Conservation (phyloP, 768 basidiomycete genomes). For the Chalciporus chontae region DNA sequence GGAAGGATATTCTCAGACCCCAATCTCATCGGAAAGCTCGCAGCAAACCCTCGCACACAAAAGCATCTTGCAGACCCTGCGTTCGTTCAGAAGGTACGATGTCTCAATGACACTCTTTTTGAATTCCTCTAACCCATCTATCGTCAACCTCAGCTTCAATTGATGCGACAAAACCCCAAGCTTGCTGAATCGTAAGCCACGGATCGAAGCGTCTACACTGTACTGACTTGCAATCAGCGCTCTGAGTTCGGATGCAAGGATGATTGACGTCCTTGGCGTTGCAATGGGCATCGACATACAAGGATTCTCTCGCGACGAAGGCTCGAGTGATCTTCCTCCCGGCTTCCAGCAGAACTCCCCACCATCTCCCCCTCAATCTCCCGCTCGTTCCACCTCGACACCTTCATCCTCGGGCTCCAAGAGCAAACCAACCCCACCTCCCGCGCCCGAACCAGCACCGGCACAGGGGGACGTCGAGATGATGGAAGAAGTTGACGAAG, state of each 20-base stretch:
- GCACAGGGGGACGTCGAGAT: slow-evolving; percentile 59
- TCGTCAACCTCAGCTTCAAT: slow-evolving; percentile 43
- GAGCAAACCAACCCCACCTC: slow-evolving; percentile 36
- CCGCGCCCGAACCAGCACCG: slow-evolving; percentile 37
- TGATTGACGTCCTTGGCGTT: slow-evolving; percentile 91
- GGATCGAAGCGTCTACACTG: neutral
- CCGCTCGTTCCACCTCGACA: slow-evolving; percentile 30
- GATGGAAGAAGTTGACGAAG: slow-evolving; percentile 62
- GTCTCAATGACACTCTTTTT: neutral
- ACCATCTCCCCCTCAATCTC: slow-evolving; percentile 21
- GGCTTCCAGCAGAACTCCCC: slow-evolving; percentile 38
- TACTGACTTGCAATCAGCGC: slow-evolving; percentile 36
- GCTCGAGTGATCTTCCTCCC: slow-evolving; percentile 74
- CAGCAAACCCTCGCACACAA: slow-evolving; percentile 80
- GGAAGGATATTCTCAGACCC: slow-evolving; percentile 83
- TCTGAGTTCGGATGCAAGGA: slow-evolving; percentile 72
- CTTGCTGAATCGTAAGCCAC: slow-evolving; percentile 54
- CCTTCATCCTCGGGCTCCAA: slow-evolving; percentile 43
- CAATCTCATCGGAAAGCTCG: slow-evolving; percentile 77
- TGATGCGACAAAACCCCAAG: slow-evolving; percentile 65
- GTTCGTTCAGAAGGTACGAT: slow-evolving; percentile 66
- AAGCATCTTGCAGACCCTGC: slow-evolving; percentile 80
- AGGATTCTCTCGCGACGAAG: slow-evolving; percentile 80
- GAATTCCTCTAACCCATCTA: neutral
- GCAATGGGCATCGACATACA: slow-evolving; percentile 92